These are phyloP conservation scores for Giardia muris DNA, from an alignment of 208 protist species.

Conservation along the genomic window DNA sequence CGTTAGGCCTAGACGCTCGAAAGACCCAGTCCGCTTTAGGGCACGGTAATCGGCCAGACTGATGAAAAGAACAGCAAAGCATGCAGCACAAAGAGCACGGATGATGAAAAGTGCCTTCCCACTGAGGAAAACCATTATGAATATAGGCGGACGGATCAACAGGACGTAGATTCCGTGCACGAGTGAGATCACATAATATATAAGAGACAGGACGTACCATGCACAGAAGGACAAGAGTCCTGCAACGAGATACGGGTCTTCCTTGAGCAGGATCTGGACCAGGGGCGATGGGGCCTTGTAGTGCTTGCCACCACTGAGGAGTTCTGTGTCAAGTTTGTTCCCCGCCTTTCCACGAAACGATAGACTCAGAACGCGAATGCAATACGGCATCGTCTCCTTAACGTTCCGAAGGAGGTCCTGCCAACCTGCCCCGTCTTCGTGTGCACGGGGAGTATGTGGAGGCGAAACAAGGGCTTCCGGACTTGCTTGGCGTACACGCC, in stretches of 20 bases:
- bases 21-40: neutral
- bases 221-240: neutral
- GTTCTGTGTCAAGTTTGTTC: no score
- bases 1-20: neutral
- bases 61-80: neutral
- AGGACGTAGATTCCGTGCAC: neutral
- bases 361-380: neutral
- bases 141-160: neutral
- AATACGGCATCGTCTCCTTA: neutral
- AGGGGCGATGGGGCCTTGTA: neutral
- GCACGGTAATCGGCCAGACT: neutral
- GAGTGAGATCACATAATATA: neutral
- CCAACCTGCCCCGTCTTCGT: no score
- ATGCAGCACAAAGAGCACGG: neutral
- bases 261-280: neutral
- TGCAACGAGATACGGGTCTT: neutral
- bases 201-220: neutral
- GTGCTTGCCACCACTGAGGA: neutral
- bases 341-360: no score
- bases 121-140: neutral
- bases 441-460: no score
- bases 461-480: no score
- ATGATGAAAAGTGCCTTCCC: neutral
- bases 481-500: no score
- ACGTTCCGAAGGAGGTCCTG: neutral